Base-by-base conservation (phyloP, 2,329 filamentous ascomycete species). In the Phialocephala sp. region DNA sequence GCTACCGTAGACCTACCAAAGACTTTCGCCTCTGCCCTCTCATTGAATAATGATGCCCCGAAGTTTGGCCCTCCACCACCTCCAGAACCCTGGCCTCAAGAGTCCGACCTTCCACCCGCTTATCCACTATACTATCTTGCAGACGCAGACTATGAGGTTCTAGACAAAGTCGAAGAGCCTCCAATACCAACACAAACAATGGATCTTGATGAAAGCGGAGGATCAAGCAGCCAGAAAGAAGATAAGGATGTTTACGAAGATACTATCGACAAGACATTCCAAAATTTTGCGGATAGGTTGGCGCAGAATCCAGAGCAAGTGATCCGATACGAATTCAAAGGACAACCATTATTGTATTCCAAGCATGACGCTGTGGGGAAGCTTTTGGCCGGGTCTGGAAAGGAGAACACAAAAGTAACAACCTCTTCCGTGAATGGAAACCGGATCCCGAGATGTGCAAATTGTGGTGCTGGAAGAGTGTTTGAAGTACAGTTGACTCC, bases 401-500 rank as follows among this genome's bases (percentile, higher is more conserved):
- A 69, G 56, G 65, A 66, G 3, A 69, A 71, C 43, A 67, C 59
- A 39, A 76, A 61, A 66, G 69, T 62, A 56, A 75, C 14, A 66
- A 72, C 27, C 72, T 75, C 22, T 60, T 66, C 65, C 32, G 71
- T 71, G 1, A 73, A 66, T 1, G 72, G 70, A 0, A 77, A 76
- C 59, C 81, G 85, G 1, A 87, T 97, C 35, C 93, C 94, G 1
- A 81, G 88, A 11, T 99, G 95, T 77, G 80, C 79, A 35, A 90
- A 87, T 72, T 99, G 95, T 78, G 90, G 91, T 9, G 86, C 84
- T 0, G 82, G 85, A 59, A 87, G 94, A 68, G 87, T 91, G 15
- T 98, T 98, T 77, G 95, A 99, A 83, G 83, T 97, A 65, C 95
- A 99, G 82, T 82, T 99, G 70, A 94, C 91, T 71, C 95, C 95